Conservation (phyloP, 192 early-diverging fungal genomes). For the Linnemannia hyalina region DNA sequence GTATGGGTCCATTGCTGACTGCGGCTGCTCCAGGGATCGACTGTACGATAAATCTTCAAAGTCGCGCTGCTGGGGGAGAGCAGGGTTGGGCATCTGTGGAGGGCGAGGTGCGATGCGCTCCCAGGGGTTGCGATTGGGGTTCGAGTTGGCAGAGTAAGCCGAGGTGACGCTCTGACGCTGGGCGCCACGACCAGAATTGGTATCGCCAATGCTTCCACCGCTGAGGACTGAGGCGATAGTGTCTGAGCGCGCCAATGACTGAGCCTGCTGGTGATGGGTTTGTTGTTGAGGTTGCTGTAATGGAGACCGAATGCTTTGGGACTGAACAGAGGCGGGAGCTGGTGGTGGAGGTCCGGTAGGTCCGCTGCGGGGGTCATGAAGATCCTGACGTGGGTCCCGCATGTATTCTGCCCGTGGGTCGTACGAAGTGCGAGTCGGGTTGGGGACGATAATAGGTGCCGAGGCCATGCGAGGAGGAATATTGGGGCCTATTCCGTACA, state of each 20-base stretch:
- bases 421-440: slow-evolving; percentile 17
- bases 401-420: slow-evolving; percentile 35
- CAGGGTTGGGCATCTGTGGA: slow-evolving; percentile 30
- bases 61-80: slow-evolving; percentile 17
- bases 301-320: neutral
- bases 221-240: slow-evolving; percentile 39
- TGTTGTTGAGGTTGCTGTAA: slow-evolving; percentile 23
- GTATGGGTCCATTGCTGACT: slow-evolving; percentile 29
- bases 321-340: neutral
- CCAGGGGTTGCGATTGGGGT: slow-evolving; percentile 26
- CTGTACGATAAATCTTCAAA: slow-evolving; percentile 6
- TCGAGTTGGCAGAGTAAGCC: slow-evolving; percentile 35
- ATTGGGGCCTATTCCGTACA: slow-evolving; percentile 40
- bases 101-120: slow-evolving; percentile 28
- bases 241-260: slow-evolving; percentile 37
- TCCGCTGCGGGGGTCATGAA: slow-evolving; percentile 19
- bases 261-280: neutral
- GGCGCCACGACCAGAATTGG: slow-evolving; percentile 1
- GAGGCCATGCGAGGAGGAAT: slow-evolving; percentile 50
- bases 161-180: slow-evolving; percentile 48
- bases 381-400: slow-evolving; percentile 33
- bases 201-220: slow-evolving; percentile 40
- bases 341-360: slow-evolving; percentile 11
- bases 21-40: slow-evolving; percentile 9
- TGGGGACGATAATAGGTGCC: slow-evolving; percentile 19